Evolutionary conservation across 2,329 filamentous ascomycete genomes (phyloP).

Genomic region (Coniosporium tulheliwenetii): DNA sequence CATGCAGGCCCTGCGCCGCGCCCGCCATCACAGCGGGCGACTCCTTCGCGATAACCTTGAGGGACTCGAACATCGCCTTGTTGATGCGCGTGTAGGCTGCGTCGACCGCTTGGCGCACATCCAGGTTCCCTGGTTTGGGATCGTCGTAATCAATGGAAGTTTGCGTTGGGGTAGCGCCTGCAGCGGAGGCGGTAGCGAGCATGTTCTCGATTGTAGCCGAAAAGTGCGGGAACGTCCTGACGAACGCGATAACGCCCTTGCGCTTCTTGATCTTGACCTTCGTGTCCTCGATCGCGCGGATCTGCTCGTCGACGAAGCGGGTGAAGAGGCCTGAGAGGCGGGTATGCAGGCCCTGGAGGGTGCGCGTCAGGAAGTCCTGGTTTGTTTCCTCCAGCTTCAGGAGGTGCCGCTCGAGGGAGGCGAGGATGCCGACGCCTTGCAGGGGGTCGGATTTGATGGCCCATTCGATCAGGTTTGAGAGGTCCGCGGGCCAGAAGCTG

Average conservation of each 20-base stretch:
- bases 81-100: constrained; percentile 78
- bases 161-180: constrained; percentile 4
- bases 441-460: constrained; percentile 64
- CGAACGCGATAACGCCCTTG: constrained; percentile 90
- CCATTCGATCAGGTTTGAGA: constrained; percentile 74
- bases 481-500: constrained; percentile 61
- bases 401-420: constrained; percentile 64
- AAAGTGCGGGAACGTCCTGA: constrained; percentile 84
- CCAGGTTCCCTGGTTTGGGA: constrained; percentile 33
- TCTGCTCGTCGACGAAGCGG: constrained; percentile 87
- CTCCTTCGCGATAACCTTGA: constrained; percentile 82
- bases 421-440: constrained; percentile 82
- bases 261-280: constrained; percentile 99
- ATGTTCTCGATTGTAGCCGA: constrained; percentile 72
- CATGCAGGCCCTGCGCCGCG: constrained; percentile 32
- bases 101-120: constrained; percentile 65
- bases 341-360: constrained; percentile 65
- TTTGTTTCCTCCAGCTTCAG: constrained; percentile 73
- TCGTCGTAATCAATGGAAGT: constrained; percentile 28
- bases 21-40: constrained; percentile 40
- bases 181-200: constrained; percentile 35
- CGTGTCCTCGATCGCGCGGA: constrained; percentile 86
- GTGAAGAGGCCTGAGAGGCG: constrained; percentile 61
- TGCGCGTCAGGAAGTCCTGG: constrained; percentile 74
- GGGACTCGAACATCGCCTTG: constrained; percentile 90